Conservation (phyloP, 1,139 yeast species). For the Pichia inconspicua region DNA sequence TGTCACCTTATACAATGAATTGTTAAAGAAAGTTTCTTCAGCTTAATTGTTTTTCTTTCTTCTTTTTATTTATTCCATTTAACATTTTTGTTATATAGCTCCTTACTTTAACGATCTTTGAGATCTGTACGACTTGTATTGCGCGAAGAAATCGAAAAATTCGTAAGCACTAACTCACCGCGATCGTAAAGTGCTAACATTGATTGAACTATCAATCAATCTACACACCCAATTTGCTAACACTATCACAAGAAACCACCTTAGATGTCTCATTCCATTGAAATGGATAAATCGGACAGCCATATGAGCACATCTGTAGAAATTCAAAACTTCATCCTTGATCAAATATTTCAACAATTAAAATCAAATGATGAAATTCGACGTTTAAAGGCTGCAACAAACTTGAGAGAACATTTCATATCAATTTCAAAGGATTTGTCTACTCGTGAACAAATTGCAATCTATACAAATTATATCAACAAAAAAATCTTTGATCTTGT, state of each 20-base stretch:
- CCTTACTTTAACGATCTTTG: no score
- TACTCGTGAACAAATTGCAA: constrained; percentile 69
- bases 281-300: constrained; percentile 1
- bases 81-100: not conserved
- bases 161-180: no score
- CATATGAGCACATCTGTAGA: constrained; percentile 14
- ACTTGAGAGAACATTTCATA: constrained; percentile 57
- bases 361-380: constrained; percentile 35
- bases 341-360: constrained; percentile 47
- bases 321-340: constrained; percentile 31
- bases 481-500: constrained; percentile 80
- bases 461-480: constrained; percentile 80
- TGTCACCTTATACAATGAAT: constrained; percentile 67
- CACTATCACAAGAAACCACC: not conserved
- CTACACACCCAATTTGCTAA: no score
- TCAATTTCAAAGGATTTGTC: constrained; percentile 64
- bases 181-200: no score
- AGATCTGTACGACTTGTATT: no score
- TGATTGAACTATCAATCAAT: no score
- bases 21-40: constrained; percentile 62
- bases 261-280: constrained; percentile 12
- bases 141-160: no score
- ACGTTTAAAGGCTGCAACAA: constrained; percentile 53
- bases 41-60: constrained; percentile 24
- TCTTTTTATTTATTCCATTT: not conserved